A percentile compares a stretch with the other conserved stretches of the same genome.
phyloP scores from a whole-genome alignment of 768 basidiomycete genomes.

The Paxillus involutus region DNA sequence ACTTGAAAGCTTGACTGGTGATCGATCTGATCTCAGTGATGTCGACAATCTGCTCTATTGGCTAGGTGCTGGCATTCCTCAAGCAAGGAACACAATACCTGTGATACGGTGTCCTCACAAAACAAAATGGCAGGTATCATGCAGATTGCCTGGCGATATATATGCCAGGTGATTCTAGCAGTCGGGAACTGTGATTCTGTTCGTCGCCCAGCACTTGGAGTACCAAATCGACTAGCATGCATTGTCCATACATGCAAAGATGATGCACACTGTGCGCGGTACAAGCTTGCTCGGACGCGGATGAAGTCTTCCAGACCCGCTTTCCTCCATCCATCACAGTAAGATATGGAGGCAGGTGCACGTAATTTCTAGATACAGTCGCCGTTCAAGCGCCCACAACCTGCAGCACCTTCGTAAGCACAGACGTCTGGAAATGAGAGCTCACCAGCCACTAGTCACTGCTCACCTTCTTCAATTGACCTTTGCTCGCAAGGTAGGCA shows the following conservation, averaged over 20 bases:
- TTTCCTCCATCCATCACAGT: neutral
- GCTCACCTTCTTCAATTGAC: constrained; percentile 34
- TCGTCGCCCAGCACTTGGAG: too few relatives aligned
- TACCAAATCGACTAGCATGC: neutral
- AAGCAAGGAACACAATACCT: too few relatives aligned
- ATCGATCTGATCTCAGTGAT: too few relatives aligned
- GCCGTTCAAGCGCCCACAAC: neutral
- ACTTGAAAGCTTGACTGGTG: too few relatives aligned
- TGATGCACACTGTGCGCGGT: neutral
- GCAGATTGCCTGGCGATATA: too few relatives aligned
- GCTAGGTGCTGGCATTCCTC: too few relatives aligned
- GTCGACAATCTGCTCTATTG: too few relatives aligned
- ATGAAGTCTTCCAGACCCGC: neutral
- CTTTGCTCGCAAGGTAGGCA: constrained; percentile 56
- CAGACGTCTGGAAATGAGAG: neutral
- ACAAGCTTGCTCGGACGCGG: neutral
- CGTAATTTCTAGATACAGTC: neutral
- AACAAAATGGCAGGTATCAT: too few relatives aligned
- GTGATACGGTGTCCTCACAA: too few relatives aligned
- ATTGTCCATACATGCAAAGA: neutral
- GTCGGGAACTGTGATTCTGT: too few relatives aligned
- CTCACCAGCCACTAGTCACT: constrained; percentile 2
- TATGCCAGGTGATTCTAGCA: too few relatives aligned
- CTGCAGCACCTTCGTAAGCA: neutral
- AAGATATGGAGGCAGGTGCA: neutral